These are phyloP conservation scores for Tetracentron sinense DNA, from an alignment of 164 flowering plant species.

Conservation along the genomic window DNA sequence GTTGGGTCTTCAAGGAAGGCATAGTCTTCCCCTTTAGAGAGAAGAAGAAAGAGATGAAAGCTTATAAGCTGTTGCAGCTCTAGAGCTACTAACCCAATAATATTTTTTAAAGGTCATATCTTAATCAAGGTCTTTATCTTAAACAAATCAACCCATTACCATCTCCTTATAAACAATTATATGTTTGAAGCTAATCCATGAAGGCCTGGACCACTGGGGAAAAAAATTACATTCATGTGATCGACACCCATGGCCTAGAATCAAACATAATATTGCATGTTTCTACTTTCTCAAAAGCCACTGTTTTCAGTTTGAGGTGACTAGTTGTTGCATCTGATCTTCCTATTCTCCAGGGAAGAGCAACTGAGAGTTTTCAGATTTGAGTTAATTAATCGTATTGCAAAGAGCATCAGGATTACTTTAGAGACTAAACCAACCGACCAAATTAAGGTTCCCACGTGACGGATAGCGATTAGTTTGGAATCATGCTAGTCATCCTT, in stretches of 20 bases:
- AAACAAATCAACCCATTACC: constrained; percentile 40
- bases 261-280: constrained; percentile 30
- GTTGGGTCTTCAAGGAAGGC: constrained; percentile 17
- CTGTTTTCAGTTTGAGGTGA: constrained; percentile 26
- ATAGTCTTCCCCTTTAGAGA: constrained; percentile 32
- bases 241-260: constrained; percentile 31
- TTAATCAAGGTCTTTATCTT: constrained; percentile 37
- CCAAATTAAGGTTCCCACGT: constrained; percentile 53
- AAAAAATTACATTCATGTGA: constrained; percentile 45
- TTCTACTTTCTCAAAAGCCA: constrained; percentile 32
- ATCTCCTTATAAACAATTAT: constrained; percentile 29
- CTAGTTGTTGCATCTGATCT: constrained; percentile 28
- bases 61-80: constrained; percentile 11
- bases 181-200: constrained; percentile 30
- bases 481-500: constrained; percentile 29
- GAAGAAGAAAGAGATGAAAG: constrained; percentile 10
- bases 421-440: constrained; percentile 41
- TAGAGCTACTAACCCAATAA: constrained; percentile 11
- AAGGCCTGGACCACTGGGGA: constrained; percentile 39
- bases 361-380: constrained; percentile 22
- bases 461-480: constrained; percentile 47
- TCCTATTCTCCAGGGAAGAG: constrained; percentile 31
- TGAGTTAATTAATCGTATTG: constrained; percentile 30
- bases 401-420: constrained; percentile 30
- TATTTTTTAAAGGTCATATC: constrained; percentile 26